Evolutionary conservation across 352 stramenopile genomes (phyloP).

Genomic region (Globisporangium recalcitrans): DNA sequence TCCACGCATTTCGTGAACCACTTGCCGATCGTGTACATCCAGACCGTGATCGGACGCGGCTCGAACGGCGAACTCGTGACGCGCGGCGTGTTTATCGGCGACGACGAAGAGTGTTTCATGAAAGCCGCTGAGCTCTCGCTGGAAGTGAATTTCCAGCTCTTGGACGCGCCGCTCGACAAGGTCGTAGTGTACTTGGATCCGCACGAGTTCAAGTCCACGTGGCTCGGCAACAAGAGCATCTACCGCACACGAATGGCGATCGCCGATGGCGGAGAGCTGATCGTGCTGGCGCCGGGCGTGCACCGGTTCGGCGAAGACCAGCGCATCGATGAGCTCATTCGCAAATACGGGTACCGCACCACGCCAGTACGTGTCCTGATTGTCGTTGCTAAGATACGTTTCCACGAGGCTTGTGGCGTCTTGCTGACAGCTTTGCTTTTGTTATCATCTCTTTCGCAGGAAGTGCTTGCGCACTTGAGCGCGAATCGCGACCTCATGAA

Average conservation of each 20-base stretch:
- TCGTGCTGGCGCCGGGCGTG: conserved; percentile 94
- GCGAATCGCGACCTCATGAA: conserved; percentile 92
- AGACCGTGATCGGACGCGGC: conserved; percentile 91
- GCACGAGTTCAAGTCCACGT: conserved; percentile 97
- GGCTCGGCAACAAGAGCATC: conserved; percentile 97
- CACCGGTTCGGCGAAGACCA: conserved; percentile 93
- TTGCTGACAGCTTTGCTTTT: conserved; percentile 9
- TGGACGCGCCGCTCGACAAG: conserved; percentile 89
- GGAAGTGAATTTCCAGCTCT: conserved; percentile 94
- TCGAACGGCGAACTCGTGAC: conserved; percentile 64
- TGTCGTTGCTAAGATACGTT: not conserved
- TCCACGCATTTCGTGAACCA: conserved; percentile 89
- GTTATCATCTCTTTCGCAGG: conserved; percentile 36
- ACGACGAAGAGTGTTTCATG: conserved; percentile 95
- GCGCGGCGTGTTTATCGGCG: conserved; percentile 93
- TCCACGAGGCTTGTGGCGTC: not conserved
- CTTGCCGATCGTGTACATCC: conserved; percentile 93
- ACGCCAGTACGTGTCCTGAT: conserved; percentile 71
- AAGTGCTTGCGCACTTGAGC: conserved; percentile 90
- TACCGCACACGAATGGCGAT: conserved; percentile 98
- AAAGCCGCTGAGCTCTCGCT: conserved; percentile 92
- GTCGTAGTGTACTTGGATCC: conserved; percentile 95
- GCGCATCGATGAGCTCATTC: conserved; percentile 94
- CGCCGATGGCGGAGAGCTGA: conserved; percentile 90
- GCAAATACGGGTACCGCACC: conserved; percentile 95